Evolutionary conservation across 345 rosid species (phyloP).

Genomic region (Bruguiera gymnorhiza): DNA sequence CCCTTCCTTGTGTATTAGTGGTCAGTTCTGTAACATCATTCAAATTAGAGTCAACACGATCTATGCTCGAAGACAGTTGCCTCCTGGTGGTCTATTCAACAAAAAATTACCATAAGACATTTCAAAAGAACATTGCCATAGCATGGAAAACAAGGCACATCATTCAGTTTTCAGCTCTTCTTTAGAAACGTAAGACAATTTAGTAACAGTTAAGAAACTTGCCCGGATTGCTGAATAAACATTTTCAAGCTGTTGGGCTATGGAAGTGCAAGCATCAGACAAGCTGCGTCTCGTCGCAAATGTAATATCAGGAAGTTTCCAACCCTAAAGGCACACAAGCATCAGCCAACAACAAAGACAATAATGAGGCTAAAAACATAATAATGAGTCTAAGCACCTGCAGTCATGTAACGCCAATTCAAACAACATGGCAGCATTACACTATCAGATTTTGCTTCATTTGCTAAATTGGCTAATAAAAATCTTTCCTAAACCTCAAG

Average conservation of each 20-base stretch:
- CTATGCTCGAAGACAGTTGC: conserved; percentile 56
- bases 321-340: conserved; percentile 51
- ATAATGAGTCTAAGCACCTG: not conserved
- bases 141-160: not conserved
- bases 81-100: conserved; percentile 55
- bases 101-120: not conserved
- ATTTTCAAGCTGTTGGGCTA: conserved; percentile 71
- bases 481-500: too few species aligned
- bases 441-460: too few species aligned
- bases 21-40: conserved; percentile 52
- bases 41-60: conserved; percentile 47
- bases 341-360: conserved; percentile 7
- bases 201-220: conserved; percentile 19
- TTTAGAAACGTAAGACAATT: not conserved
- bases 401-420: too few species aligned
- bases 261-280: conserved; percentile 70
- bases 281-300: conserved; percentile 87
- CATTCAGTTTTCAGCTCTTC: too few species aligned
- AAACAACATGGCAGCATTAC: too few species aligned
- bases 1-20: conserved; percentile 61
- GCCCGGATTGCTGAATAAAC: conserved; percentile 71
- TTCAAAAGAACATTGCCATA: not conserved
- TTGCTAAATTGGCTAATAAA: too few species aligned
- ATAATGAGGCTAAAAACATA: conserved; percentile 8
- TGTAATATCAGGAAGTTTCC: conserved; percentile 92